phyloP scores from a whole-genome alignment of 257 asterid species.

The Verbena officinalis region DNA sequence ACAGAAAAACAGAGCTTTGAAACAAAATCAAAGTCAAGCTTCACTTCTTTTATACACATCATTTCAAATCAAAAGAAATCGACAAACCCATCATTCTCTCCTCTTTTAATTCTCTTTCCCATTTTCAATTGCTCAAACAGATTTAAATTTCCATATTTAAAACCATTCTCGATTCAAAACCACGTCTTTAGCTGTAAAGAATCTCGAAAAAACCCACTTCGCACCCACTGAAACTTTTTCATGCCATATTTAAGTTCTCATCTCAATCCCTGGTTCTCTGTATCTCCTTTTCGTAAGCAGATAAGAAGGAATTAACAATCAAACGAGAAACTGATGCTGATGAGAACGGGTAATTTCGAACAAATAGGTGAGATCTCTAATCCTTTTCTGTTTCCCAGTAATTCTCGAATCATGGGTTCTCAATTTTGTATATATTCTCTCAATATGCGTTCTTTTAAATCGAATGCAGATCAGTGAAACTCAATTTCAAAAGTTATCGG shows the following conservation, averaged over 20 bases:
- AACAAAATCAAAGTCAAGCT: conserved; percentile 36
- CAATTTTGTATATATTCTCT: conserved; percentile 15
- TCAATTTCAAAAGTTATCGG: background rate
- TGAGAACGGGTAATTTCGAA: conserved; percentile 13
- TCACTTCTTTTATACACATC: conserved; percentile 33
- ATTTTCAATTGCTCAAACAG: conserved; percentile 15
- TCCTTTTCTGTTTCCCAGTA: background rate
- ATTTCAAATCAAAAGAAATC: conserved; percentile 41
- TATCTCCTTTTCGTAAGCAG: background rate
- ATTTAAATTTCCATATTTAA: conserved; percentile 26
- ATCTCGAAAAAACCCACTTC: conserved; percentile 35
- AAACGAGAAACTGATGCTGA: background rate
- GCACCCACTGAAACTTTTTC: conserved; percentile 32
- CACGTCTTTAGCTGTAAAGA: conserved; percentile 45
- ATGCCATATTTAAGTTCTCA: conserved; percentile 25
- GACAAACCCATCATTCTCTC: conserved; percentile 37
- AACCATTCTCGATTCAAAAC: conserved; percentile 20
- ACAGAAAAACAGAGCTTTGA: conserved; percentile 22
- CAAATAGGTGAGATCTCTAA: conserved; percentile 36
- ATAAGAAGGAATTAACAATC: background rate
- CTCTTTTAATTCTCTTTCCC: conserved; percentile 25
- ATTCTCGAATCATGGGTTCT: conserved; percentile 13
- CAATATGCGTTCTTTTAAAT: background rate
- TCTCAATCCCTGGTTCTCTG: conserved; percentile 26
- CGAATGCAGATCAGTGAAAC: conserved; percentile 11